A percentile compares a stretch with the other conserved stretches of the same genome.
Evolutionary conservation across 768 basidiomycete species (phyloP).

Genomic region (Suillus fuscotomentosus): DNA sequence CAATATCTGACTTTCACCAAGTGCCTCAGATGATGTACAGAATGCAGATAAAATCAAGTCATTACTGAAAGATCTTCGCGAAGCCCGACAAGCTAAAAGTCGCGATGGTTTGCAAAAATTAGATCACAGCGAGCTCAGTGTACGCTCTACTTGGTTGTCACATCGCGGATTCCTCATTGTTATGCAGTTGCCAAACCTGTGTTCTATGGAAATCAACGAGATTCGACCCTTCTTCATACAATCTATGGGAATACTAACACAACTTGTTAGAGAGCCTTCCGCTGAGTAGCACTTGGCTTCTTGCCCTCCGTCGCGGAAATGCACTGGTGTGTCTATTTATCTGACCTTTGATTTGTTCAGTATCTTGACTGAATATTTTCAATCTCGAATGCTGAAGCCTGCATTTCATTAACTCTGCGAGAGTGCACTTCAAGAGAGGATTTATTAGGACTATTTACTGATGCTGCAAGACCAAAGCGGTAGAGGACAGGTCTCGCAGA

Average conservation of each 20-base stretch:
- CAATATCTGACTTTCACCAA: slow-evolving; percentile 27
- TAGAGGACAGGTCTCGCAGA: not conserved
- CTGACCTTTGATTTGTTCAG: not conserved
- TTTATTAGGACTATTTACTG: too few relatives aligned
- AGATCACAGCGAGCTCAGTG: slow-evolving; percentile 80
- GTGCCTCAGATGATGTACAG: slow-evolving; percentile 88
- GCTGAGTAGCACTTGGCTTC: not conserved
- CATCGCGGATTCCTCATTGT: not conserved
- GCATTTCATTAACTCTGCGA: not conserved
- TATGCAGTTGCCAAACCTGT: slow-evolving; percentile 75
- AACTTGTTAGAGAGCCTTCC: slow-evolving; percentile 39
- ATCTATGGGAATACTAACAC: slow-evolving; percentile 72
- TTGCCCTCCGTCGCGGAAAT: not conserved
- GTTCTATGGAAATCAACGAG: slow-evolving; percentile 92
- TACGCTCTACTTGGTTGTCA: slow-evolving; percentile 25
- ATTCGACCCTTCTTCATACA: slow-evolving; percentile 86
- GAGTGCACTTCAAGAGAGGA: not conserved
- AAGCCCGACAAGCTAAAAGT: slow-evolving; percentile 93
- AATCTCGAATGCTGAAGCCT: not conserved
- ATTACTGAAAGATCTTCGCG: slow-evolving; percentile 91
- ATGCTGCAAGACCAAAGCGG: not conserved
- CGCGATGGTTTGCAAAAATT: slow-evolving; percentile 79
- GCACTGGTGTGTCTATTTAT: not conserved
- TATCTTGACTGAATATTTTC: not conserved
- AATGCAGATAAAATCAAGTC: slow-evolving; percentile 82